phyloP scores from a whole-genome alignment of 176 grass and related monocot species.

The Oryza glaberrima region DNA sequence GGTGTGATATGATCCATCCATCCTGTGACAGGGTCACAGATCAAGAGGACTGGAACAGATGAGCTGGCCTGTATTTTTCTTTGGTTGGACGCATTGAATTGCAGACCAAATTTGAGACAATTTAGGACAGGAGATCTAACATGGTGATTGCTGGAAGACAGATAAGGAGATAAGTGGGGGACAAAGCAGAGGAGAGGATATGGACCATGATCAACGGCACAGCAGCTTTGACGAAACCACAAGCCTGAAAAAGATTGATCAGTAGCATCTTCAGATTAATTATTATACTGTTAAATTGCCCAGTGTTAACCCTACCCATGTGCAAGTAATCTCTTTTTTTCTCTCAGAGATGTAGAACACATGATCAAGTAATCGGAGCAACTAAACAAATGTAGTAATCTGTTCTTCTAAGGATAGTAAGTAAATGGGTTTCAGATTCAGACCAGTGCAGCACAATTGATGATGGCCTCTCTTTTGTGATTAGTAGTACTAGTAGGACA shows the following conservation, averaged over 20 bases:
- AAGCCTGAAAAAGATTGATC: background rate
- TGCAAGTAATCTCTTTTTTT: background rate
- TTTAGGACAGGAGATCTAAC: background rate
- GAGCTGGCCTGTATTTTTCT: slow-evolving; percentile 3
- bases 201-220: background rate
- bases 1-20: background rate
- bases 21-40: background rate
- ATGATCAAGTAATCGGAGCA: background rate
- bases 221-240: background rate
- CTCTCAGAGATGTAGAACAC: background rate
- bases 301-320: background rate
- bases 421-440: background rate
- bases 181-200: background rate
- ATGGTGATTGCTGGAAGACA: background rate
- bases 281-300: background rate
- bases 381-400: background rate
- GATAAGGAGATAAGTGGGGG: slow-evolving; percentile 19
- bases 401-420: background rate
- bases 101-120: background rate
- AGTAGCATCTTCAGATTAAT: background rate
- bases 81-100: slow-evolving; percentile 15
- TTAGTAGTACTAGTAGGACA: background rate
- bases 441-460: background rate
- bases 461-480: background rate
- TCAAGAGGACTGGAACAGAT: background rate